These are phyloP conservation scores for Sclerotiophoma versabilis DNA, from an alignment of 2,329 filamentous ascomycete genomes.

Conservation along the genomic window DNA sequence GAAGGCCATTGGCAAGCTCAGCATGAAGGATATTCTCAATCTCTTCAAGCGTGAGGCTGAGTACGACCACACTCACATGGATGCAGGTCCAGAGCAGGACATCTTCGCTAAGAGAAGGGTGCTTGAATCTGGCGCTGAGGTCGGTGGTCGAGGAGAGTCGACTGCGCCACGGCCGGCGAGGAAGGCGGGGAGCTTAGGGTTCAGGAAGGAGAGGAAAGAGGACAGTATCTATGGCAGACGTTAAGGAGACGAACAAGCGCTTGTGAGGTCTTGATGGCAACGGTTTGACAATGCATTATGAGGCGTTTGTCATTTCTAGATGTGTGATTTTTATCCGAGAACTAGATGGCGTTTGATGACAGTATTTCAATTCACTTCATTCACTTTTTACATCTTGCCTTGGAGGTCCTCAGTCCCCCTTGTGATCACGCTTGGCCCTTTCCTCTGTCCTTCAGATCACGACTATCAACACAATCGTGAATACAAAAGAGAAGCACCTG, in stretches of 20 bases:
- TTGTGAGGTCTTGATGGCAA: neutral
- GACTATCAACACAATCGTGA: no score
- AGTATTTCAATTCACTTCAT: neutral
- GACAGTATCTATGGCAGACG: slow-evolving; percentile 54
- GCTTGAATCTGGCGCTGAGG: slow-evolving; percentile 25
- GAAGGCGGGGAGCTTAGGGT: slow-evolving; percentile 42
- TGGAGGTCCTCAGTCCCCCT: no score
- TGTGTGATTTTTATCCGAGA: neutral
- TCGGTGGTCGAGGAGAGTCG: slow-evolving; percentile 15
- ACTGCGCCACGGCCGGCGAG: slow-evolving; percentile 32
- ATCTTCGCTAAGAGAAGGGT: slow-evolving; percentile 47
- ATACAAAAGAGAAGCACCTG: no score
- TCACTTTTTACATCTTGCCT: no score
- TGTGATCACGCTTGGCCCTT: no score
- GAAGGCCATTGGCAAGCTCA: slow-evolving; percentile 81
- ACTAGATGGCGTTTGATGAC: neutral
- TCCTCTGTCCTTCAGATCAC: no score
- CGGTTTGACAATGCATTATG: neutral
- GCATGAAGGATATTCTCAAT: slow-evolving; percentile 90
- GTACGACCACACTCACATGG: slow-evolving; percentile 53
- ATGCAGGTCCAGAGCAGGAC: slow-evolving; percentile 42
- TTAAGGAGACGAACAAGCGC: no score
- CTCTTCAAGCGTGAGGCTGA: slow-evolving; percentile 80
- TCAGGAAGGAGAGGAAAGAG: slow-evolving; percentile 39
- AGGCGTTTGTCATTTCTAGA: neutral